phyloP scores from a whole-genome alignment of 768 basidiomycete genomes.

The Amanita polypyramis region DNA sequence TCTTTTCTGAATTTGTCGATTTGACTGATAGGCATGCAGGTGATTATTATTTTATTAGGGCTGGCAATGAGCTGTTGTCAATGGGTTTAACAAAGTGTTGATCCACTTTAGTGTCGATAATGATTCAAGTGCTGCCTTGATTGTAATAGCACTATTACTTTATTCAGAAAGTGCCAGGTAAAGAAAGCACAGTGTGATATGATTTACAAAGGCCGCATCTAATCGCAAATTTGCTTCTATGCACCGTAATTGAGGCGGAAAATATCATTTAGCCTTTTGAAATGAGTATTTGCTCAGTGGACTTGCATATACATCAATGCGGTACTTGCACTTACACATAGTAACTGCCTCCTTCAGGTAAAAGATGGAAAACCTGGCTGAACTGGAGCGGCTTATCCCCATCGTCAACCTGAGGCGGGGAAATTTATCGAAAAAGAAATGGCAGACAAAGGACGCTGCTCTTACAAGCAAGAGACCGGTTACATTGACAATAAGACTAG shows the following conservation, averaged over 20 bases:
- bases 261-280: conserved; percentile 73
- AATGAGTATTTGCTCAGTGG: not conserved
- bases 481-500: conserved; percentile 69
- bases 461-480: conserved; percentile 77
- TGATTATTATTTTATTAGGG: conserved; percentile 53
- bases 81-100: conserved; percentile 33
- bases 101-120: not conserved
- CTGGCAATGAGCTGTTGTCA: conserved; percentile 40
- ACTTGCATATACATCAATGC: not conserved
- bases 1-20: not conserved
- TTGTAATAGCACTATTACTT: not conserved
- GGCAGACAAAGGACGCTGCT: conserved; percentile 5
- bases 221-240: conserved; percentile 12
- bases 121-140: not conserved
- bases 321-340: conserved; percentile 59
- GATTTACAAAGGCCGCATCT: not conserved
- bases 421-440: not conserved
- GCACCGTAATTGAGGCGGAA: conserved; percentile 80
- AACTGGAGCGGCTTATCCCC: conserved; percentile 72
- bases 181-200: not conserved
- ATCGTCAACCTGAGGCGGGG: conserved; percentile 62
- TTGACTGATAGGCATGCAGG: conserved; percentile 22
- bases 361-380: conserved; percentile 89
- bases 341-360: conserved; percentile 63
- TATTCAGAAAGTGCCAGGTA: not conserved